Evolutionary conservation across 2,329 filamentous ascomycete genomes (phyloP).

Genomic region (Hypomyces perniciosus): DNA sequence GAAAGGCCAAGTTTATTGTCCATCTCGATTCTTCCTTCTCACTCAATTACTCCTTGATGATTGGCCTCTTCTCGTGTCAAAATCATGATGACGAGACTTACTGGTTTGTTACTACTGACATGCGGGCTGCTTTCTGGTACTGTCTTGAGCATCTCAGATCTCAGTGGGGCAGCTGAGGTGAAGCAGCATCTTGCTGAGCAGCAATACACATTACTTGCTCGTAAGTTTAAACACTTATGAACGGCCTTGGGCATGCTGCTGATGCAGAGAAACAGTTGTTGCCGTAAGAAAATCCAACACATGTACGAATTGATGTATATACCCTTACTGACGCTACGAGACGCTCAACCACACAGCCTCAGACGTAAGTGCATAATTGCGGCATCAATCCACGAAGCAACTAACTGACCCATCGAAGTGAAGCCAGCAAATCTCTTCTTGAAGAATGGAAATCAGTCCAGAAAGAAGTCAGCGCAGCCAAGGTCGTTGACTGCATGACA

Average conservation of each 20-base stretch:
- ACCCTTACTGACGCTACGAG: too few species aligned
- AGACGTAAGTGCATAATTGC: conserved; percentile 8
- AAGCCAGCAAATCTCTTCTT: conserved; percentile 13
- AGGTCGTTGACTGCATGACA: conserved; percentile 37
- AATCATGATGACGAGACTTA: neutral
- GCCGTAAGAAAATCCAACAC: conserved; percentile 7
- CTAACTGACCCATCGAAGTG: conserved; percentile 6
- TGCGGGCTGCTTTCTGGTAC: conserved; percentile 5
- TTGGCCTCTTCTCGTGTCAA: neutral
- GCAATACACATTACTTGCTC: conserved; percentile 25
- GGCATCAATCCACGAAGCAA: neutral
- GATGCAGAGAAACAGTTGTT: conserved; percentile 8
- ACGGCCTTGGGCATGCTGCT: too few species aligned
- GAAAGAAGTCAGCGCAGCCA: conserved; percentile 13
- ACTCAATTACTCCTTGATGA: neutral
- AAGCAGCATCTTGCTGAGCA: conserved; percentile 12
- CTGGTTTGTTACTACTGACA: neutral
- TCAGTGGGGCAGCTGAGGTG: conserved; percentile 9
- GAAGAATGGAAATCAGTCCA: conserved; percentile 15
- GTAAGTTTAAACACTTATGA: conserved; percentile 19
- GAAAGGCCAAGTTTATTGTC: neutral
- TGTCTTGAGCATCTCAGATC: conserved; percentile 5
- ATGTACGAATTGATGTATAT: too few species aligned
- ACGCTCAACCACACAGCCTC: conserved; percentile 6
- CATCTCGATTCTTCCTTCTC: neutral